These are phyloP conservation scores for Pseudomassariella vexata DNA, from an alignment of 2,329 filamentous ascomycete species.

Conservation along the genomic window DNA sequence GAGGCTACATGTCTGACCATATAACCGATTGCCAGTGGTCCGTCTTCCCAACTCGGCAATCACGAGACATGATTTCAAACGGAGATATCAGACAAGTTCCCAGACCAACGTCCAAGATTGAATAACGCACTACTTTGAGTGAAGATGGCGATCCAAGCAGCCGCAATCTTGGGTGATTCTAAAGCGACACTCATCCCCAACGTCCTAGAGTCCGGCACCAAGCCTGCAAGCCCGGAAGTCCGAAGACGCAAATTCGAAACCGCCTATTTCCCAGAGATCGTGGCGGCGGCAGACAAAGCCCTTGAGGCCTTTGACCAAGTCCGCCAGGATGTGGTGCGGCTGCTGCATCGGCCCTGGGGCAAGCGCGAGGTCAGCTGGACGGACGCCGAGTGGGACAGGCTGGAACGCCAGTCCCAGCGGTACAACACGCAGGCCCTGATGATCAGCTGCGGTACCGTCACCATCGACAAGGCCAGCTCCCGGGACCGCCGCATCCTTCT, in stretches of 20 bases:
- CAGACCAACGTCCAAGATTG: no score
- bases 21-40: background rate
- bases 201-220: background rate
- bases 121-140: no score
- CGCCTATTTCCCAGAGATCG: no score
- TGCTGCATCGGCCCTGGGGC: conserved; percentile 1
- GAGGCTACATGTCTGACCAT: no score
- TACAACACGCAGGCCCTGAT: conserved; percentile 5
- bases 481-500: conserved; percentile 3
- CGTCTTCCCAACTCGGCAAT: background rate
- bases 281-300: background rate
- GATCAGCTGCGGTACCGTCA: conserved; percentile 9
- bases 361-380: conserved; percentile 5
- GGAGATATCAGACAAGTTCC: no score
- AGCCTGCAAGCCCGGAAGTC: background rate
- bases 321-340: background rate
- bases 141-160: conserved; percentile 3
- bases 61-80: no score
- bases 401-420: conserved; percentile 2
- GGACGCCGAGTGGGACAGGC: conserved; percentile 1
- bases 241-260: background rate
- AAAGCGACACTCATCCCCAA: background rate
- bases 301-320: background rate
- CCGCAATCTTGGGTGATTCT: background rate
- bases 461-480: conserved; percentile 4